A percentile compares a stretch with the other conserved stretches of the same genome.
These are phyloP conservation scores for Penicillium sp. DNA, from an alignment of 2,329 filamentous ascomycete species.

Conservation along the genomic window DNA sequence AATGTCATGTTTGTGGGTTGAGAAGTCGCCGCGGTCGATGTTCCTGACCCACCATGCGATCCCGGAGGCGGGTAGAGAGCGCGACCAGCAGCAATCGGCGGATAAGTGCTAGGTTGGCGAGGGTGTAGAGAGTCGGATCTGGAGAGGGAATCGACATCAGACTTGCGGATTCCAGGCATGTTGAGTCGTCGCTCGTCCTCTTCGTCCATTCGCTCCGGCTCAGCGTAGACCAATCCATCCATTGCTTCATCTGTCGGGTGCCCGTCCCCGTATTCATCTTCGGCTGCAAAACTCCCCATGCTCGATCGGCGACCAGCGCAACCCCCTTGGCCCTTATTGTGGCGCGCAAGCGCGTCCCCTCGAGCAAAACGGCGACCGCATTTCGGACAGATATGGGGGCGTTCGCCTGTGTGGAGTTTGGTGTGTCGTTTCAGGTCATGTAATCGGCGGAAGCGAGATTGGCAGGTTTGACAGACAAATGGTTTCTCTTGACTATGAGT, in stretches of 20 bases:
- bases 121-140: conserved; percentile 58
- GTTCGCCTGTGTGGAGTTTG: conserved; percentile 95
- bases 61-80: conserved; percentile 67
- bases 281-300: conserved; percentile 78
- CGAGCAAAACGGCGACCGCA: conserved; percentile 94
- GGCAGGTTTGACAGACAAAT: conserved; percentile 90
- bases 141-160: conserved; percentile 62
- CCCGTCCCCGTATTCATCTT: conserved; percentile 66
- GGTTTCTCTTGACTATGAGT: conserved; percentile 99
- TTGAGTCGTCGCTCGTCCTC: conserved; percentile 52
- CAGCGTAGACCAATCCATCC: conserved; percentile 66
- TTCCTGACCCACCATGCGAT: conserved; percentile 60
- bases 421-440: conserved; percentile 96
- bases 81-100: conserved; percentile 64
- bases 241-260: conserved; percentile 60
- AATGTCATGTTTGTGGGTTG: conserved; percentile 44
- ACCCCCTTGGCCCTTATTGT: conserved; percentile 93
- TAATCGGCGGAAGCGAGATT: conserved; percentile 86
- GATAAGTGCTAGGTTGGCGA: conserved; percentile 75
- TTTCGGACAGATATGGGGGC: conserved; percentile 91
- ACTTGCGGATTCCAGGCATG: conserved; percentile 75
- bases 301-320: conserved; percentile 91
- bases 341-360: conserved; percentile 89
- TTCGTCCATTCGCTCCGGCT: conserved; percentile 55
- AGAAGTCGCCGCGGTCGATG: conserved; percentile 60